These are phyloP conservation scores for Acanthamoeba sp. DNA, from an alignment of 208 protist genomes.

Conservation along the genomic window DNA sequence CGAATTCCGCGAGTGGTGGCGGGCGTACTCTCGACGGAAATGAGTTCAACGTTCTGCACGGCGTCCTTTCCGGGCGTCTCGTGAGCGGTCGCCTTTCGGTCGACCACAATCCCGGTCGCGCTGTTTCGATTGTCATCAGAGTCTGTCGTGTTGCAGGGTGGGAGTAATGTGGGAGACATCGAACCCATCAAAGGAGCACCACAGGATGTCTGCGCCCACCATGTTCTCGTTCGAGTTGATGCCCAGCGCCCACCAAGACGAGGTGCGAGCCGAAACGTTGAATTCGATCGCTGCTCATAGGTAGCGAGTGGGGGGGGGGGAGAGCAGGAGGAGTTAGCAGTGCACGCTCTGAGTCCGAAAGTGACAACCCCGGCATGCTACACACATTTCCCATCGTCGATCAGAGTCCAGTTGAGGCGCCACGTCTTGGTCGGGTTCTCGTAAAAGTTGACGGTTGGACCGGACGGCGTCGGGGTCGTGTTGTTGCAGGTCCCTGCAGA, in stretches of 20 bases:
- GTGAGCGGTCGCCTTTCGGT: neutral
- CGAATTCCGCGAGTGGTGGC: too few relatives aligned
- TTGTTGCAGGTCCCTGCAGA: neutral
- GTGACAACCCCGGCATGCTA: too few relatives aligned
- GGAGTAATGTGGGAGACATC: neutral
- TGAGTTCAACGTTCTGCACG: neutral
- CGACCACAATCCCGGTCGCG: neutral
- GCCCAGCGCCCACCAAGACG: slow-evolving; percentile 29
- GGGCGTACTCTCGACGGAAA: neutral
- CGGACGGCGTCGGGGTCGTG: neutral
- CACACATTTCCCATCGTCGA: neutral
- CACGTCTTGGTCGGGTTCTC: neutral
- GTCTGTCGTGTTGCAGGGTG: neutral
- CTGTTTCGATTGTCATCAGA: neutral
- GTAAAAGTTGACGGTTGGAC: neutral
- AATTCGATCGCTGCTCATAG: slow-evolving; percentile 9
- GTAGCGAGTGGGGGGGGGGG: too few relatives aligned
- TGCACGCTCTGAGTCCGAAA: too few relatives aligned
- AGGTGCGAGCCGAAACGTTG: neutral
- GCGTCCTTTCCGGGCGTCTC: neutral
- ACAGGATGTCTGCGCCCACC: slow-evolving; percentile 51
- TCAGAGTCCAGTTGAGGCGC: neutral
- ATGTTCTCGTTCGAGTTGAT: slow-evolving; percentile 48
- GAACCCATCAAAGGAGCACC: slow-evolving; percentile 6
- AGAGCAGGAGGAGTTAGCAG: too few relatives aligned